Evolutionary conservation across 2,329 filamentous ascomycete genomes (phyloP).

Genomic region (Aspergillus arachidicola): DNA sequence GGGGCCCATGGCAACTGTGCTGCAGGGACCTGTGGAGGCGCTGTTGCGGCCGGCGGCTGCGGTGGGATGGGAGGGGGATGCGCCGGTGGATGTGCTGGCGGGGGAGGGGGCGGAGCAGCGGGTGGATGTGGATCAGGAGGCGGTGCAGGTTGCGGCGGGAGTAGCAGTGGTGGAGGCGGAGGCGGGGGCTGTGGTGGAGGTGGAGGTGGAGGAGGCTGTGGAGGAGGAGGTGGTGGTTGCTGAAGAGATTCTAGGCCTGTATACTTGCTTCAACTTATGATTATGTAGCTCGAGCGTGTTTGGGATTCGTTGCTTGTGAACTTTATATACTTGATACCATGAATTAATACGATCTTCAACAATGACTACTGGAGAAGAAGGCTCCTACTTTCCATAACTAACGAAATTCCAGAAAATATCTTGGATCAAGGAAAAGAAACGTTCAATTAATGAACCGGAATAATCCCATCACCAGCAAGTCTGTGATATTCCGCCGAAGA

Average conservation of each 20-base stretch:
- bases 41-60: conserved; percentile 48
- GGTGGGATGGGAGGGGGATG: conserved; percentile 40
- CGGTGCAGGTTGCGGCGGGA: conserved; percentile 12
- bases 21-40: conserved; percentile 47
- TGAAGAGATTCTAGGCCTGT: conserved; percentile 4
- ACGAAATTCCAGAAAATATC: neutral
- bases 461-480: neutral
- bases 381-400: no score
- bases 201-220: conserved; percentile 15
- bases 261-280: neutral
- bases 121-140: conserved; percentile 47
- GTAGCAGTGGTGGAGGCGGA: conserved; percentile 15
- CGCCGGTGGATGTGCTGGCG: conserved; percentile 39
- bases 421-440: no score
- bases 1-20: conserved; percentile 52
- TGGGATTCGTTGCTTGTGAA: neutral
- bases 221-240: conserved; percentile 12
- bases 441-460: neutral
- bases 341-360: neutral
- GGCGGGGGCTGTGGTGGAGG: conserved; percentile 12
- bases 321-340: neutral
- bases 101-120: conserved; percentile 43
- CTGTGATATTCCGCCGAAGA: neutral
- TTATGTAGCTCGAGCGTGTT: neutral
- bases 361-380: no score